A percentile compares a stretch with the other conserved stretches of the same genome.
Evolutionary conservation across 768 basidiomycete genomes (phyloP).

Genomic region (Mrakia gelida): DNA sequence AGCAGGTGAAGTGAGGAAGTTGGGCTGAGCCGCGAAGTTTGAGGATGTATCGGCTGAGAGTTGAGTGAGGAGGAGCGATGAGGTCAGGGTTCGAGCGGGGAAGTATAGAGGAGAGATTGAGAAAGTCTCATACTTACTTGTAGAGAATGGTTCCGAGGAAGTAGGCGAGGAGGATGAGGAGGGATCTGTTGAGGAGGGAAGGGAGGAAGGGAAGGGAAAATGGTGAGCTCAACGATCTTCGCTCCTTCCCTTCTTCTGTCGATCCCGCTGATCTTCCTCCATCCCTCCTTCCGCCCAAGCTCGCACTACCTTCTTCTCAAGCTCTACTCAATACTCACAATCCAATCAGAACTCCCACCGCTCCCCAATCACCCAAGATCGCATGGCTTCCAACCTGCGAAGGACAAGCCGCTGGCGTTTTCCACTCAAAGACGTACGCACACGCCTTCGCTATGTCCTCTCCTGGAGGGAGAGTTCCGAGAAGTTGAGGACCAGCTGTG

Average conservation of each 20-base stretch:
- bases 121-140: constrained; percentile 7
- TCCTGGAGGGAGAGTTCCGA: not conserved
- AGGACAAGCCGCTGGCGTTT: constrained; percentile 12
- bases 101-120: too few relatives aligned
- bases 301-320: not conserved
- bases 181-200: not conserved
- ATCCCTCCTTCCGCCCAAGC: not conserved
- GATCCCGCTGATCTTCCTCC: too few relatives aligned
- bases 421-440: constrained; percentile 25
- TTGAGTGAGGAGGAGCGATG: not conserved
- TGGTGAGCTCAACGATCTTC: not conserved
- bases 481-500: constrained; percentile 6
- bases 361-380: constrained; percentile 14
- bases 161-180: constrained; percentile 14
- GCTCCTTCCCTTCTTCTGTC: too few relatives aligned
- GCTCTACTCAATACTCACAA: not conserved
- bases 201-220: not conserved
- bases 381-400: not conserved
- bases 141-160: constrained; percentile 22
- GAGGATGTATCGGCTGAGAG: constrained; percentile 25
- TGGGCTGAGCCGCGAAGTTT: constrained; percentile 22
- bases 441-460: constrained; percentile 11
- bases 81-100: too few relatives aligned
- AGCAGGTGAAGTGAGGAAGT: constrained; percentile 14
- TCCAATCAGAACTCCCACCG: constrained; percentile 1